A percentile compares a stretch with the other conserved stretches of the same genome.
Conservation (phyloP, 257 asterid genomes). For the Jacaranda mimosifolia region DNA sequence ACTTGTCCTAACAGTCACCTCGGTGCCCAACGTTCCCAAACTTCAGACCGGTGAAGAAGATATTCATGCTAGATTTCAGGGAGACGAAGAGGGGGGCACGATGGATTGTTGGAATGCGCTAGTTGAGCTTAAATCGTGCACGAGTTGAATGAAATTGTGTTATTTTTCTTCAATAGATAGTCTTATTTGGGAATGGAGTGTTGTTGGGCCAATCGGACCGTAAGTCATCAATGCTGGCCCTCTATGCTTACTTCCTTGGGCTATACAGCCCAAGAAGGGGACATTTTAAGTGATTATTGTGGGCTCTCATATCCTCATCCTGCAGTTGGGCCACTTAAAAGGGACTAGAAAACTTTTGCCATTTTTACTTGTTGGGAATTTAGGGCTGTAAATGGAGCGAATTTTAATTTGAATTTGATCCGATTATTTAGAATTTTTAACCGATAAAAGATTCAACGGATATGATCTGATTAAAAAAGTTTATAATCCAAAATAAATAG, state of each 20-base stretch:
- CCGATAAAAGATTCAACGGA: no score
- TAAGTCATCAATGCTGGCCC: conserved; percentile 43
- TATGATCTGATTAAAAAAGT: no score
- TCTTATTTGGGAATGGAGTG: conserved; percentile 46
- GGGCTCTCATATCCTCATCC: conserved; percentile 25
- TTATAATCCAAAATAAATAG: no score
- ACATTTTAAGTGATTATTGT: conserved; percentile 40
- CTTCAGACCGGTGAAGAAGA: neutral
- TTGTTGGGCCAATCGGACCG: no score
- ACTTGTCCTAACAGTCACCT: conserved; percentile 30
- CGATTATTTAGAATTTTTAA: no score
- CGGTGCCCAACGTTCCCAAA: neutral
- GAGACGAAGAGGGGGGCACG: conserved; percentile 31
- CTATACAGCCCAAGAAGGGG: conserved; percentile 46
- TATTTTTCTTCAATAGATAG: conserved; percentile 46
- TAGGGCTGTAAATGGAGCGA: no score
- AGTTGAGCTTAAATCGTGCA: conserved; percentile 45
- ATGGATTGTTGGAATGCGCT: conserved; percentile 43
- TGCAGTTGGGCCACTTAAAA: neutral
- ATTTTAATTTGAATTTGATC: no score
- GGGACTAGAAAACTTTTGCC: no score
- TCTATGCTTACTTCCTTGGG: conserved; percentile 50
- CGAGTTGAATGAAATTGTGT: conserved; percentile 41
- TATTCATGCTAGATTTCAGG: conserved; percentile 30
- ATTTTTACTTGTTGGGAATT: no score